These are phyloP conservation scores for Xylaria arbuscula DNA, from an alignment of 2,329 filamentous ascomycete species.

Conservation along the genomic window DNA sequence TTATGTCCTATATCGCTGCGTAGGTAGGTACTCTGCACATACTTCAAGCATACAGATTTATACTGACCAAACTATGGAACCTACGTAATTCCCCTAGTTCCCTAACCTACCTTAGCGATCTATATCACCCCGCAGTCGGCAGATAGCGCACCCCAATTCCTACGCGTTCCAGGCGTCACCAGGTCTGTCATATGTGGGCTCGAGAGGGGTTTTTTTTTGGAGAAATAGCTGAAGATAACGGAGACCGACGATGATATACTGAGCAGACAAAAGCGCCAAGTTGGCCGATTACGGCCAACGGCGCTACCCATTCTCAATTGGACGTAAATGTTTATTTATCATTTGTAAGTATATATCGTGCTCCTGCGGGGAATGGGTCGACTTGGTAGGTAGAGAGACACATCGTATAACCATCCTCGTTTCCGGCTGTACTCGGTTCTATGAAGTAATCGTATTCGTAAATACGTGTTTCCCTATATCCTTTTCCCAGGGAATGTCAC, in stretches of 20 bases:
- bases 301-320: background rate
- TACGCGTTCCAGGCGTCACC: background rate
- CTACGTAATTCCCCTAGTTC: too few species aligned
- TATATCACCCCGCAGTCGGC: background rate
- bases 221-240: conserved; percentile 14
- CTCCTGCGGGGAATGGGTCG: conserved; percentile 22
- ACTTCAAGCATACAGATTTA: too few species aligned
- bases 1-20: too few species aligned
- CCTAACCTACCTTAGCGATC: too few species aligned
- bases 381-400: background rate
- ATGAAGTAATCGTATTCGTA: conserved; percentile 1
- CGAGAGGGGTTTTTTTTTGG: background rate
- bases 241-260: background rate
- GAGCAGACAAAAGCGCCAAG: background rate
- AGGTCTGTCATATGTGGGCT: background rate
- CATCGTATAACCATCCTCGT: conserved; percentile 1
- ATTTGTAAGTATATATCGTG: background rate
- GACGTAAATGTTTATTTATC: background rate
- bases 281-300: conserved; percentile 17
- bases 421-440: background rate
- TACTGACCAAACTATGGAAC: too few species aligned
- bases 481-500: background rate
- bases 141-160: background rate
- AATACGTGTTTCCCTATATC: background rate
- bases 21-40: too few species aligned